Percentiles rank a stretch among this genome's conserved stretches.
These are phyloP conservation scores for Trypanosoma caninum DNA, from an alignment of 208 protist species.

Conservation along the genomic window DNA sequence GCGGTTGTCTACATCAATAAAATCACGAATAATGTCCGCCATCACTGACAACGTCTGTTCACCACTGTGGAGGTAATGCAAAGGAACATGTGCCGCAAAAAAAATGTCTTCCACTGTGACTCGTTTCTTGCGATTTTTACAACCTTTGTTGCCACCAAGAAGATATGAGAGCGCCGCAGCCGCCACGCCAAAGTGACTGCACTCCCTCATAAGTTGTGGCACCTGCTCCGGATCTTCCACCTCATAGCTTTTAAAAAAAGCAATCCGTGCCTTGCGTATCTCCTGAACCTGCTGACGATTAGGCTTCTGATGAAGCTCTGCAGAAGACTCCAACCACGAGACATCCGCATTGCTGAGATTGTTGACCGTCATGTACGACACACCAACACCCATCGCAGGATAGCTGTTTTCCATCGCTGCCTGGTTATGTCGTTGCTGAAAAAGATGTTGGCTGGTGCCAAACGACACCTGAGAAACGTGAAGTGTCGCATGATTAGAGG, in stretches of 20 bases:
- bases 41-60: slow-evolving; percentile 66
- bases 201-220: slow-evolving; percentile 45
- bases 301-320: slow-evolving; percentile 40
- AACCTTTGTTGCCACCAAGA: slow-evolving; percentile 60
- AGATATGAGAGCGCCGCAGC: slow-evolving; percentile 78
- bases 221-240: slow-evolving; percentile 37
- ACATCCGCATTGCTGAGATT: slow-evolving; percentile 15
- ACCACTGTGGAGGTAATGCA: slow-evolving; percentile 79
- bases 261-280: slow-evolving; percentile 57
- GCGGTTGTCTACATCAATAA: slow-evolving; percentile 86
- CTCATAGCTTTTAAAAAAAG: slow-evolving; percentile 78
- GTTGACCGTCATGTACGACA: slow-evolving; percentile 1
- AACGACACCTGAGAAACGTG: slow-evolving; percentile 77
- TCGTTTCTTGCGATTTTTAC: slow-evolving; percentile 65
- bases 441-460: slow-evolving; percentile 18
- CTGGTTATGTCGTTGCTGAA: neutral
- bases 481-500: slow-evolving; percentile 17
- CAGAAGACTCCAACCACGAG: slow-evolving; percentile 20
- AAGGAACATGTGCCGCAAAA: slow-evolving; percentile 84
- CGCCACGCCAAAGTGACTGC: slow-evolving; percentile 73
- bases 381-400: neutral
- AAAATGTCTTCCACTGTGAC: slow-evolving; percentile 91
- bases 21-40: slow-evolving; percentile 81
- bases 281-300: slow-evolving; percentile 71
- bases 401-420: neutral